Conservation (phyloP, 805 yeast species). For the Yamadazyma nakazawae region DNA sequence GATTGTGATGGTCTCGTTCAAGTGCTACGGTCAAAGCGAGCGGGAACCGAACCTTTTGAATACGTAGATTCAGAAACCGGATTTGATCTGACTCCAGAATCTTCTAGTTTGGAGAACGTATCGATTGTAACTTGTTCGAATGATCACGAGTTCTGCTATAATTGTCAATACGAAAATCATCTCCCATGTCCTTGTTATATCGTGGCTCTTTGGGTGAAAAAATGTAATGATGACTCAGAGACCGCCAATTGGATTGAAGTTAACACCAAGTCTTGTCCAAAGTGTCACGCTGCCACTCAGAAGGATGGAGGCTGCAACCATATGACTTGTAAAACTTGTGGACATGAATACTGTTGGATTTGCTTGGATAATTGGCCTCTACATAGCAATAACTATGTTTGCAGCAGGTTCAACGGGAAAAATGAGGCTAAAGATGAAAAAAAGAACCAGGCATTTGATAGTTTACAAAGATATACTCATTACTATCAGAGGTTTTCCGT, state of each 20-base stretch:
- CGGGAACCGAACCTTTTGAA: not conserved
- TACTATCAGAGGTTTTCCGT: constrained; percentile 70
- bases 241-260: constrained; percentile 83
- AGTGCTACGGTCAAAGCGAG: constrained; percentile 8
- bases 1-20: constrained; percentile 67
- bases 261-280: constrained; percentile 84
- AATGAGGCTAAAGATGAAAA: constrained; percentile 32
- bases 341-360: constrained; percentile 88
- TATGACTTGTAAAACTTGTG: constrained; percentile 82
- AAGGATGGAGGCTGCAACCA: constrained; percentile 98
- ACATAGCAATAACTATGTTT: constrained; percentile 67
- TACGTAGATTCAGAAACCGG: constrained; percentile 9
- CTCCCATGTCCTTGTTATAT: constrained; percentile 78
- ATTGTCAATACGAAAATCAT: constrained; percentile 75
- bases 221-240: constrained; percentile 83
- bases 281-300: constrained; percentile 76
- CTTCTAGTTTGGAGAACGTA: constrained; percentile 24
- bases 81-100: constrained; percentile 17
- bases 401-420: constrained; percentile 51
- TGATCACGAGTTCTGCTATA: constrained; percentile 73
- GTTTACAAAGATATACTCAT: constrained; percentile 65
- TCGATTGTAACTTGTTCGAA: constrained; percentile 70
- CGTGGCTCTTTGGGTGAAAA: constrained; percentile 67
- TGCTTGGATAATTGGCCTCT: constrained; percentile 73
- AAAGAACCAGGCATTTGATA: constrained; percentile 42